phyloP scores from a whole-genome alignment of 192 early-diverging fungal species.

The Chytriomyces hyalinus region DNA sequence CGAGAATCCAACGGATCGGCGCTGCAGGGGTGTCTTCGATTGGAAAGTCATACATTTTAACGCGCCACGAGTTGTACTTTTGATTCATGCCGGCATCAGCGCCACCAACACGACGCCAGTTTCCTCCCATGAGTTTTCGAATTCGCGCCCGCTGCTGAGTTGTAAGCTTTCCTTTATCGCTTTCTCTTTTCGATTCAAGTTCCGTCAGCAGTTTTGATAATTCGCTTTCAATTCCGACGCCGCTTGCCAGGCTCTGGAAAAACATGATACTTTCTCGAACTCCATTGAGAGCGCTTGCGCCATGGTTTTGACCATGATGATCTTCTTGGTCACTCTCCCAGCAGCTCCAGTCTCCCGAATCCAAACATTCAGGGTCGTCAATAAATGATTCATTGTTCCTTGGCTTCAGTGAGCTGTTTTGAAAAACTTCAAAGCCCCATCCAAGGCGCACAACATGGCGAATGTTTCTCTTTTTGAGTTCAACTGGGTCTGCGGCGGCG shows the following conservation, averaged over 20 bases:
- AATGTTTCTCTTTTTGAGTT: slow-evolving; percentile 33
- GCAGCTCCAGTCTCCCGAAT: slow-evolving; percentile 10
- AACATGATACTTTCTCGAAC: slow-evolving; percentile 12
- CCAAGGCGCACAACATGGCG: slow-evolving; percentile 52
- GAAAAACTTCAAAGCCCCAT: slow-evolving; percentile 44
- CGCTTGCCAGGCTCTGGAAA: slow-evolving; percentile 23
- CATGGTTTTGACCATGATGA: neutral
- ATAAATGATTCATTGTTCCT: too few species aligned
- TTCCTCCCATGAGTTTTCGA: neutral
- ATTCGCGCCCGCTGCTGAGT: neutral
- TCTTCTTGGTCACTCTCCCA: slow-evolving; percentile 13
- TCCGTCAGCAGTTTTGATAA: slow-evolving; percentile 2
- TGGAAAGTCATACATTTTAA: slow-evolving; percentile 47
- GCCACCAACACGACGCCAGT: neutral
- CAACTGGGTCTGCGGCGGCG: slow-evolving; percentile 31
- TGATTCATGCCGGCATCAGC: neutral
- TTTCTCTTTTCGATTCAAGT: neutral
- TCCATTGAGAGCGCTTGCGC: neutral
- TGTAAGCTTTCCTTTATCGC: too few species aligned
- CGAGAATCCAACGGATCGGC: slow-evolving; percentile 49
- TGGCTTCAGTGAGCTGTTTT: neutral
- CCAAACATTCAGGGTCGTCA: neutral
- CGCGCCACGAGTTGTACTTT: neutral
- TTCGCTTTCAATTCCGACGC: slow-evolving; percentile 12
- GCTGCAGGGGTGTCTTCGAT: slow-evolving; percentile 49